Evolutionary conservation across 1,284 basidiomycete species (phyloP).

Genomic region (Schizophyllum amplum): DNA sequence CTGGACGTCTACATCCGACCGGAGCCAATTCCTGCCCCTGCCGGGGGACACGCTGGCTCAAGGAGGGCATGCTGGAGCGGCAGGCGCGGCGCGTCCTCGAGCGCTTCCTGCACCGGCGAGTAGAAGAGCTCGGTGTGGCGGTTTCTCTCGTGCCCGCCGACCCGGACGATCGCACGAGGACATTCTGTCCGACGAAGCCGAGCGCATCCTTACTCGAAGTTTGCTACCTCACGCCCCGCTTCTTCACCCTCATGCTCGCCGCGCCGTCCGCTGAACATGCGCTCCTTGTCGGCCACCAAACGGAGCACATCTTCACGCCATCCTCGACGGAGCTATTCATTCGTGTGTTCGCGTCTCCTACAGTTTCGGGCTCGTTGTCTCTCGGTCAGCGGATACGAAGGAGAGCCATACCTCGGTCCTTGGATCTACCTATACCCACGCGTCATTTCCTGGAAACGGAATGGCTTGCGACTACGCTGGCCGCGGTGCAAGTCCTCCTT

Average conservation of each 20-base stretch:
- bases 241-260: conserved; percentile 46
- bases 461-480: conserved; percentile 4
- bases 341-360: conserved; percentile 25
- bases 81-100: conserved; percentile 29
- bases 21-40: conserved; percentile 38
- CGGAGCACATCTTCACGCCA: conserved; percentile 20
- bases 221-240: conserved; percentile 40
- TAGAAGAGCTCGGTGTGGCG: conserved; percentile 22
- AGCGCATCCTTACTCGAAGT: conserved; percentile 27
- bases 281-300: conserved; percentile 24
- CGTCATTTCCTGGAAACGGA: conserved; percentile 20
- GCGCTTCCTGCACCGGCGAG: conserved; percentile 27
- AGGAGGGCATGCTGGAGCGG: conserved; percentile 30
- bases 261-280: conserved; percentile 35
- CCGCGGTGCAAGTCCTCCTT: conserved; percentile 19
- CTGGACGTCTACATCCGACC: conserved; percentile 60
- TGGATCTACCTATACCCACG: conserved; percentile 16
- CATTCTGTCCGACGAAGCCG: conserved; percentile 13
- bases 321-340: conserved; percentile 30
- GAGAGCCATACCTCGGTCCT: conserved; percentile 7
- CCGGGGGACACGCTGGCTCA: conserved; percentile 30
- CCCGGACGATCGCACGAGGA: conserved; percentile 18
- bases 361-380: not conserved
- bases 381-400: conserved; percentile 14
- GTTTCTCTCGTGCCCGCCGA: conserved; percentile 35